Base-by-base conservation (phyloP, 306 rosid genomes). In the Glycine tomentella region DNA sequence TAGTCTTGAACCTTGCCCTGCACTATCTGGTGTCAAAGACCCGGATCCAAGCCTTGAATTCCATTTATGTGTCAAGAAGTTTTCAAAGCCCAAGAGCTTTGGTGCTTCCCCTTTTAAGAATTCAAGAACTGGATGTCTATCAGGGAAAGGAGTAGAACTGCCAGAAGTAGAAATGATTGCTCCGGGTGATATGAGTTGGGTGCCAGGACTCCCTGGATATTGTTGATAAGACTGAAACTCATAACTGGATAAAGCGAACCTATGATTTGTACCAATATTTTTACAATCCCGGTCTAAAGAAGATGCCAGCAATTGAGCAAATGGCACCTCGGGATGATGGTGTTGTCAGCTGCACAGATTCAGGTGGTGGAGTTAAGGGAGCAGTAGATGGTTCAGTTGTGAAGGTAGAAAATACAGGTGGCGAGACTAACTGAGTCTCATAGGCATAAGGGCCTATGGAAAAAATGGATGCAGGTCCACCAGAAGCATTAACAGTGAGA, bases 311-410 rank as follows among this genome's bases (percentile, higher is more conserved):
- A 92, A 89, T 83, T 89, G 92, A 84, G 95, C 97, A 86, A 89
- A 92, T 53, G 97, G 97, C 69, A 90, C 97, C 87, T 92, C 95
- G 95, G 74, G 95, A 92, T 73, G 97, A 89, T 72, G 97, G 95
- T 50, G 97, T 88, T 61, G 97, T 92, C 86, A 85, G 72, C 25
- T 90, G 97, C 84, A 90, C 86, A 61, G 95, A 89, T 82, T 92
- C 97, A 0, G 95, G 90, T 64, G 97, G 97, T n/a, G 97, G 97
- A 64, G 97, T 92, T 77, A 81, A 90, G 53, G 93, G 87, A 84
- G 94, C 97, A 17, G 97, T 92, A 34, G 93, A 89, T 50, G 97
- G 97, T 86, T 92, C 95, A 36, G 95, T 92, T 34, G 92, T 83
- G 81, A 89, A 86, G 75, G 89, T 89, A 72, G 97, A 92, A 77